Conservation (phyloP, 345 rosid genomes). For the Populus davidiana region DNA sequence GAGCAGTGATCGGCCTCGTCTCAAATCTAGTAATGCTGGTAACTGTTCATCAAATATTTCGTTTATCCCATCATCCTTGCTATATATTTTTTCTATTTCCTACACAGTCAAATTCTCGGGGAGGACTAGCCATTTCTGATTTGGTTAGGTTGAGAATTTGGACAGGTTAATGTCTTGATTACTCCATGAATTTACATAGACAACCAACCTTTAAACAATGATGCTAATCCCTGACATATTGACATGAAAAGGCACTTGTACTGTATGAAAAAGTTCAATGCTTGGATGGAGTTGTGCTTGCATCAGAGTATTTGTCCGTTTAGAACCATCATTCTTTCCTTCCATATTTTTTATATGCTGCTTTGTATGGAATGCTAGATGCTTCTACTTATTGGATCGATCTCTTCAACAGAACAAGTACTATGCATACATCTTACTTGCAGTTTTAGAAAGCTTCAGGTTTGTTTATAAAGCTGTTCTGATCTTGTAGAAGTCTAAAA, state of each 20-base stretch:
- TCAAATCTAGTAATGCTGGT: constrained; percentile 44
- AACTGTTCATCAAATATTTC: constrained; percentile 7
- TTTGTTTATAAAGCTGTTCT: neutral
- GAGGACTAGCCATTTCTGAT: neutral
- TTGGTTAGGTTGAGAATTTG: neutral
- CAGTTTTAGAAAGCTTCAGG: neutral
- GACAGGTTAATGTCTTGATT: neutral
- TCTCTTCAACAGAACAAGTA: neutral
- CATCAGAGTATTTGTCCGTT: neutral
- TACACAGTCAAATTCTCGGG: neutral
- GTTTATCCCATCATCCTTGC: neutral
- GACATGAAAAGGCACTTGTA: neutral
- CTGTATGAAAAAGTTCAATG: neutral
- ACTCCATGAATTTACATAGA: neutral
- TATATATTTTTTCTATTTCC: neutral
- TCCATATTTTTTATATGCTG: neutral
- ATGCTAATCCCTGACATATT: neutral
- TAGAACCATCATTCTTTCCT: neutral
- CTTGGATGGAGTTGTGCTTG: neutral
- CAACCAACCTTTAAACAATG: neutral
- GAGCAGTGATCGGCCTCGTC: constrained; percentile 32
- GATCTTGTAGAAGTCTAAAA: neutral
- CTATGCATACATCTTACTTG: neutral
- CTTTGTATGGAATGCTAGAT: neutral
- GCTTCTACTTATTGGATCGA: neutral